Conservation (phyloP, 768 basidiomycete genomes). For the Hericium coralloides region DNA sequence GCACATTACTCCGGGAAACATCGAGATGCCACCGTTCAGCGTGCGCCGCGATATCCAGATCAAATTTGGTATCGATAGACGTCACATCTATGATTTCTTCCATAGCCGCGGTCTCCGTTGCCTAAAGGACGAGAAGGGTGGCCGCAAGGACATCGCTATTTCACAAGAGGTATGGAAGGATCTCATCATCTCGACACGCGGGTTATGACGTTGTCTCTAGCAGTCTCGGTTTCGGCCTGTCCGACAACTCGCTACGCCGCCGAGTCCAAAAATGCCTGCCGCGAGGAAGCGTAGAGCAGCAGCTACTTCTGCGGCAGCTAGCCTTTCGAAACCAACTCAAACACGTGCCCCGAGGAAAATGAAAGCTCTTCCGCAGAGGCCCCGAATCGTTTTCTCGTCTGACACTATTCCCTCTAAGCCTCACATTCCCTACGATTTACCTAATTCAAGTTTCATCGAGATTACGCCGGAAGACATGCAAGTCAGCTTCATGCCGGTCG, state of each 20-base stretch:
- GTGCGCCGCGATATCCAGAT: constrained; percentile 63
- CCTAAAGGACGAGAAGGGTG: constrained; percentile 12
- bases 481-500: constrained; percentile 11
- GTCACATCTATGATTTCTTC: constrained; percentile 76
- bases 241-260: background rate
- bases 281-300: constrained; percentile 11
- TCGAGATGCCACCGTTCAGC: constrained; percentile 68
- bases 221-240: constrained; percentile 5
- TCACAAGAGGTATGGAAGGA: constrained; percentile 7
- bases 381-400: background rate
- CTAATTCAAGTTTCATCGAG: background rate
- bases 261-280: constrained; percentile 1
- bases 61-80: constrained; percentile 58
- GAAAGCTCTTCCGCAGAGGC: background rate
- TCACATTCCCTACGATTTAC: background rate
- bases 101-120: constrained; percentile 41
- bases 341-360: constrained; percentile 3
- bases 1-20: constrained; percentile 56
- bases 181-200: background rate
- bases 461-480: constrained; percentile 1
- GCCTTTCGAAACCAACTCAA: constrained; percentile 1
- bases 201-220: background rate
- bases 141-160: constrained; percentile 10
- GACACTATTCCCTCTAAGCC: background rate
- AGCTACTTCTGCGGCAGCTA: background rate